Percentiles rank a stretch among this genome's conserved stretches.
These are phyloP conservation scores for Alternaria rosae DNA, from an alignment of 2,329 filamentous ascomycete species.

Conservation along the genomic window DNA sequence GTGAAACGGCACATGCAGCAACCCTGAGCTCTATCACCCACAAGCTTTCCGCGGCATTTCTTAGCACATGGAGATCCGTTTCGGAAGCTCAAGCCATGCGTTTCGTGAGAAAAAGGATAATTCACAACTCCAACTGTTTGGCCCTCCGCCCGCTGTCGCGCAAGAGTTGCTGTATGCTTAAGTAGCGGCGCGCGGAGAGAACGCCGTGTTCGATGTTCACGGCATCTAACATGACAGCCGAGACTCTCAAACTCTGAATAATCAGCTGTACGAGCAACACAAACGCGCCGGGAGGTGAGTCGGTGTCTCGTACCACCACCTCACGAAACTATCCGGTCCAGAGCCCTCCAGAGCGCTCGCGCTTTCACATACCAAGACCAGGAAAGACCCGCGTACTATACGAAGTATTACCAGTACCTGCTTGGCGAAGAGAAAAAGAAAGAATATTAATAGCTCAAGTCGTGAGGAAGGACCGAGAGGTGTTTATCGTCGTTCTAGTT, in stretches of 20 bases:
- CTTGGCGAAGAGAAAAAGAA: neutral
- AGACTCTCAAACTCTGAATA: neutral
- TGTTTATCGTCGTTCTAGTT: conserved; percentile 1
- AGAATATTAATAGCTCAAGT: conserved; percentile 1
- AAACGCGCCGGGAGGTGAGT: neutral
- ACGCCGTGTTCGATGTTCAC: neutral
- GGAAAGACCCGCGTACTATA: neutral
- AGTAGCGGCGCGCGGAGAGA: neutral
- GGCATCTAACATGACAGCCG: neutral
- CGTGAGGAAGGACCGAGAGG: neutral
- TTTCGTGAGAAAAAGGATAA: conserved; percentile 1
- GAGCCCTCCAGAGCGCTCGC: conserved; percentile 1
- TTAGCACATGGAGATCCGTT: neutral
- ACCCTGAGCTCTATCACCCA: neutral
- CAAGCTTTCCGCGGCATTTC: conserved; percentile 5
- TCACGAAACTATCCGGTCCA: neutral
- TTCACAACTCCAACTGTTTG: neutral
- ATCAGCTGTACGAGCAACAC: neutral
- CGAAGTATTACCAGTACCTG: neutral
- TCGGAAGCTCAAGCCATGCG: neutral
- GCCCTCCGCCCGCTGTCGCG: neutral
- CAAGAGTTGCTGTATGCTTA: neutral
- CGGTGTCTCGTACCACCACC: neutral
- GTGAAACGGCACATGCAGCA: neutral
- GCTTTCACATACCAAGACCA: neutral